A percentile compares a stretch with the other conserved stretches of the same genome.
phyloP scores from a whole-genome alignment of 176 grass and related monocot species.

The Bolboschoenus planiculmis region DNA sequence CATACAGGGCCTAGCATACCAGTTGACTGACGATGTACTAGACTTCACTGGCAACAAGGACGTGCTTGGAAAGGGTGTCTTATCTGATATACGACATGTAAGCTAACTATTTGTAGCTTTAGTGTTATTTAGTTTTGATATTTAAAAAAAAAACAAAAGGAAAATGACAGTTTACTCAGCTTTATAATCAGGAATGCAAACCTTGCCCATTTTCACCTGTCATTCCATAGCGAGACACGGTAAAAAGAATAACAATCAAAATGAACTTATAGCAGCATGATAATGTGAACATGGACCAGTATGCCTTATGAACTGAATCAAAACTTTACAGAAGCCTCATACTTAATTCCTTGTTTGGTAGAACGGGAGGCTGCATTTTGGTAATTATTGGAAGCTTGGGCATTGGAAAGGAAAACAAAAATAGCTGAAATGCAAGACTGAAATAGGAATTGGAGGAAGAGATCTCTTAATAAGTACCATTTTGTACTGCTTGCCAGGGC shows the following conservation, averaged over 20 bases:
- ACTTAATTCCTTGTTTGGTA: background rate
- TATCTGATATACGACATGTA: conserved; percentile 93
- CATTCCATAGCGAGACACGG: background rate
- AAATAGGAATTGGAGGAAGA: background rate
- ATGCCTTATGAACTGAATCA: background rate
- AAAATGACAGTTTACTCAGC: background rate
- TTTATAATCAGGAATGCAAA: background rate
- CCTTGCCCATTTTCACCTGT: background rate
- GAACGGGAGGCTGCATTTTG: background rate
- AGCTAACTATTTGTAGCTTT: conserved; percentile 18
- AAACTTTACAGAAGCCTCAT: background rate
- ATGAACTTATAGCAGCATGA: background rate
- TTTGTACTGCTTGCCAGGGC: background rate
- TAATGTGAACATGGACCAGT: background rate
- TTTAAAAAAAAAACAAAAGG: background rate
- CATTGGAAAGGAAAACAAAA: background rate
- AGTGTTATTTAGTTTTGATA: background rate
- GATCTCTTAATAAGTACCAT: background rate
- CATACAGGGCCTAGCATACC: conserved; percentile 82
- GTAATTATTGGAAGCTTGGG: background rate
- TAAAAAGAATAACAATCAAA: background rate
- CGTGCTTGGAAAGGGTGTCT: conserved; percentile 88
- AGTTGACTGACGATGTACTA: conserved; percentile 92
- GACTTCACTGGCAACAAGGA: conserved; percentile 89
- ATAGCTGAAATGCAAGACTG: background rate